Evolutionary conservation across 345 rosid genomes (phyloP).

Genomic region (Noccaea bulbosa): DNA sequence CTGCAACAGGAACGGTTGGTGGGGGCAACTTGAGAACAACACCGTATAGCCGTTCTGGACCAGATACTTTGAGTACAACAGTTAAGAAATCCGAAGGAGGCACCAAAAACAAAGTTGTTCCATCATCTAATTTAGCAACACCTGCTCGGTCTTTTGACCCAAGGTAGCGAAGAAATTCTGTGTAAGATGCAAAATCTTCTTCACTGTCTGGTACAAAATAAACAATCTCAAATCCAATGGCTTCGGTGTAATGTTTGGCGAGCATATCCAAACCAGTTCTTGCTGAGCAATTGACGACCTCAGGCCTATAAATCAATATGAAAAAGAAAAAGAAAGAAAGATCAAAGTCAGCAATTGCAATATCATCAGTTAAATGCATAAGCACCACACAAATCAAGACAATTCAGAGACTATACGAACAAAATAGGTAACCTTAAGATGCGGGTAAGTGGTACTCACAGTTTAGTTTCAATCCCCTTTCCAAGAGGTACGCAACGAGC

Average conservation of each 20-base stretch:
- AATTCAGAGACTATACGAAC: constrained; percentile 1
- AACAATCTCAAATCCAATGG: constrained; percentile 83
- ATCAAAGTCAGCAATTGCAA: constrained; percentile 20
- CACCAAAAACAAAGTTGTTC: constrained; percentile 90
- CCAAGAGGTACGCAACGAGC: constrained; percentile 66
- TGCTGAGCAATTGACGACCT: constrained; percentile 92
- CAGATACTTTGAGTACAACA: constrained; percentile 70
- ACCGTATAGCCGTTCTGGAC: constrained; percentile 93
- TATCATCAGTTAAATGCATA: constrained; percentile 20
- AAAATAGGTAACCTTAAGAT: not conserved
- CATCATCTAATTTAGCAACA: constrained; percentile 93
- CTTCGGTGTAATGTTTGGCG: constrained; percentile 75
- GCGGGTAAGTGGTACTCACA: constrained; percentile 49
- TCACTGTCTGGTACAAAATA: constrained; percentile 91
- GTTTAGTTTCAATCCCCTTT: constrained; percentile 52
- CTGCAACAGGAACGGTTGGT: constrained; percentile 53
- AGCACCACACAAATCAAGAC: constrained; percentile 9
- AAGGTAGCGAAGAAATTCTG: constrained; percentile 93
- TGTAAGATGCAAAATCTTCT: constrained; percentile 96
- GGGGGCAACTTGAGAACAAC: constrained; percentile 84
- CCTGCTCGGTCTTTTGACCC: constrained; percentile 95
- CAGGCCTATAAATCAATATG: constrained; percentile 61
- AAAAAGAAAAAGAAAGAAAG: not conserved
- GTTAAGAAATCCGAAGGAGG: constrained; percentile 96
- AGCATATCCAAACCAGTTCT: constrained; percentile 97